Evolutionary conservation across 345 rosid species (phyloP).

Genomic region (Noccaea caerulescens): DNA sequence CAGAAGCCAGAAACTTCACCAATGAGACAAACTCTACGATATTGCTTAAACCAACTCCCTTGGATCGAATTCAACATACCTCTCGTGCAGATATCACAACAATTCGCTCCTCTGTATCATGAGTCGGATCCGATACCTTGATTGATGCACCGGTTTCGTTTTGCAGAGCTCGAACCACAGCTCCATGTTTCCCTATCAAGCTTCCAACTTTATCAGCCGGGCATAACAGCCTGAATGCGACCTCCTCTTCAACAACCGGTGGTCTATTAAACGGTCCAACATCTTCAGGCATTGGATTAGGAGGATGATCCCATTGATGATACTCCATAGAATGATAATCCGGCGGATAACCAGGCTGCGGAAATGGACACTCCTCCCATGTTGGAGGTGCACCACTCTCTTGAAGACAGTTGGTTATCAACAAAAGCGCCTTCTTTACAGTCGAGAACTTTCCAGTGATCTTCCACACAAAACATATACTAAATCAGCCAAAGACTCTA

Average conservation of each 20-base stretch:
- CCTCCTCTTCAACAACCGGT: slow-evolving; percentile 63
- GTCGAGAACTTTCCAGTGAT: slow-evolving; percentile 58
- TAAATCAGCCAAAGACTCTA: slow-evolving; percentile 23
- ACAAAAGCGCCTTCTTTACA: slow-evolving; percentile 66
- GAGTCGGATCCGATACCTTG: slow-evolving; percentile 62
- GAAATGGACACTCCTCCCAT: slow-evolving; percentile 50
- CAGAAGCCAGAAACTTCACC: background rate
- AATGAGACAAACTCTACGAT: background rate
- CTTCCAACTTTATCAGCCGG: slow-evolving; percentile 78
- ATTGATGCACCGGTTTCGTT: slow-evolving; percentile 77
- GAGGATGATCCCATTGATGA: slow-evolving; percentile 62
- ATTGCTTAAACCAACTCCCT: background rate
- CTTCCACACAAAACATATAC: slow-evolving; percentile 43
- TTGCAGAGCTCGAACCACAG: slow-evolving; percentile 59
- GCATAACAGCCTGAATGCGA: slow-evolving; percentile 64
- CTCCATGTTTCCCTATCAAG: slow-evolving; percentile 85
- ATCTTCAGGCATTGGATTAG: slow-evolving; percentile 55
- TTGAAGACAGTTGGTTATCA: slow-evolving; percentile 56
- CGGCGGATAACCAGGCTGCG: slow-evolving; percentile 56
- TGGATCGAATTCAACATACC: slow-evolving; percentile 51
- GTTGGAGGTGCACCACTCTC: slow-evolving; percentile 51
- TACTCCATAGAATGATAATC: slow-evolving; percentile 52
- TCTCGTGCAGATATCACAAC: slow-evolving; percentile 77
- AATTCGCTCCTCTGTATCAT: slow-evolving; percentile 68
- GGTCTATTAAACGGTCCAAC: slow-evolving; percentile 56